Evolutionary conservation across 768 basidiomycete genomes (phyloP).

Genomic region (Flagelloscypha sp.): DNA sequence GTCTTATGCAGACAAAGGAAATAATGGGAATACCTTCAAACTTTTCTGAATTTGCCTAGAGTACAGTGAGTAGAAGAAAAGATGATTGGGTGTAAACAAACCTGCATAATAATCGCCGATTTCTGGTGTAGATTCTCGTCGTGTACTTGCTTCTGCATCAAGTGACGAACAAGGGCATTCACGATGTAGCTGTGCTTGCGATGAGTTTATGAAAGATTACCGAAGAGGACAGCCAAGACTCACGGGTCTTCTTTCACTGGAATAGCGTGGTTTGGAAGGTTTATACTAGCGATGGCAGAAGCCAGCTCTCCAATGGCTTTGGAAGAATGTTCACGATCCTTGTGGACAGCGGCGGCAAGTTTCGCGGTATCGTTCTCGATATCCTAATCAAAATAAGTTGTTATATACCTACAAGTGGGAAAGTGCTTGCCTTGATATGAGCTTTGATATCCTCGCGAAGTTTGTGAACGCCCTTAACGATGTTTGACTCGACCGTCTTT

Average conservation of each 20-base stretch:
- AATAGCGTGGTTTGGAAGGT: constrained; percentile 70
- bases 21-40: too few relatives aligned
- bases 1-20: too few relatives aligned
- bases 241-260: constrained; percentile 58
- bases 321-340: constrained; percentile 61
- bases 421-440: constrained; percentile 53
- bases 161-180: constrained; percentile 44
- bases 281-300: constrained; percentile 52
- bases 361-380: constrained; percentile 69
- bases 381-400: constrained; percentile 23
- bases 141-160: constrained; percentile 63
- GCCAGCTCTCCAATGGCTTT: constrained; percentile 61
- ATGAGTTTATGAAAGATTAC: constrained; percentile 2
- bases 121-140: constrained; percentile 77
- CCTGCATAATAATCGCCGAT: constrained; percentile 72
- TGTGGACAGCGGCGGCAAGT: constrained; percentile 60
- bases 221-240: constrained; percentile 23
- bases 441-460: constrained; percentile 68
- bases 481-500: constrained; percentile 70
- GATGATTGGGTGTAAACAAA: too few relatives aligned
- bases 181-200: constrained; percentile 31
- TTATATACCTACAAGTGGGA: too few relatives aligned
- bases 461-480: constrained; percentile 75
- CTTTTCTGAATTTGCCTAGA: too few relatives aligned
- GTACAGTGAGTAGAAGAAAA: too few relatives aligned